Base-by-base conservation (phyloP, 805 yeast genomes). In the Monosporozyma unispora region DNA sequence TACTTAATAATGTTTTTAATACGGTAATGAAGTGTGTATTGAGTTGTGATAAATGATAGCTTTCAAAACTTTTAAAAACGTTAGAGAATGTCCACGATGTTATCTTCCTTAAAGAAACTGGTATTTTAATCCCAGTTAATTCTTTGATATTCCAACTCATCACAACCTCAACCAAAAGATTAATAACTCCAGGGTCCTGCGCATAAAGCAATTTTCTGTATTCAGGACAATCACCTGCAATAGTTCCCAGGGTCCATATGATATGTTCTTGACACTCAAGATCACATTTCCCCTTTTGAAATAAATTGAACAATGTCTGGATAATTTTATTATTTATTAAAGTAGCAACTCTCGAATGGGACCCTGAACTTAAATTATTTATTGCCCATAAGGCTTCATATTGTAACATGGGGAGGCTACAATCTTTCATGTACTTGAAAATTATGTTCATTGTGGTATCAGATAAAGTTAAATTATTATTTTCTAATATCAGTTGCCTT, bases 361-460 rank as follows among this genome's bases (percentile, higher is more conserved):
- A 74, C 52, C 97, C 97, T 4, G 96, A 86, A 25, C 97, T 96
- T 66, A 90, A 89, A 66, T 90, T 90, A 48, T 97, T 90, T 57
- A 91, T 77, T 11, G 96, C 96, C 97, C 97, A 91, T 6, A 97
- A 96, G 9, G 97, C 95, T 73, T 90, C 97, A 59, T 90, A 79
- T 70, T 90, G 97, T 58, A 90, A 75, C 74, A 84, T 79, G 58
- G 85, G 87, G 5, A 87, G 84, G 54, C 84, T 87, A 47, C 18
- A 35, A 35, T 35, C 22, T 2, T 16, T 6, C 8, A 35, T 18
- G 8, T 18, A 35, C 18, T 35, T 35, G 8, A 35, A 35, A 10
- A 35, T 14, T 8, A 35, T 18, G 3, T 35, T 35, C 12, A 35
- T 16, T 8, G 22, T 35, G 11, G 22, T 18, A 18, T 35, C 39